A percentile compares a stretch with the other conserved stretches of the same genome.
These are phyloP conservation scores for Solanum sejunctum DNA, from an alignment of 257 asterid species.

Conservation along the genomic window DNA sequence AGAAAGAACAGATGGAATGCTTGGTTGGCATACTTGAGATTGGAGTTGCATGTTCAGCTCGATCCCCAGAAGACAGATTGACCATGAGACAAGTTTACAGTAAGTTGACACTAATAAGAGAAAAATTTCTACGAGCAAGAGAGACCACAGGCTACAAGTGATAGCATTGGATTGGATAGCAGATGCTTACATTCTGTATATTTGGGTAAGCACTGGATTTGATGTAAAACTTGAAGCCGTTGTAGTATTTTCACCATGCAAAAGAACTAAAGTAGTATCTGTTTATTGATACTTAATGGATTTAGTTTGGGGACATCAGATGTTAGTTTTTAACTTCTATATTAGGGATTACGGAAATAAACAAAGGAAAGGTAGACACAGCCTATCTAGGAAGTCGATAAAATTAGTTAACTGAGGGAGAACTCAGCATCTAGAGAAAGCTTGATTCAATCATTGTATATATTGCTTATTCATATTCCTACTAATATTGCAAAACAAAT, in stretches of 20 bases:
- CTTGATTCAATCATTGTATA: neutral
- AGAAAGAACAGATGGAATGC: neutral
- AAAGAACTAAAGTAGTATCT: neutral
- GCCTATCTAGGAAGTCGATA: neutral
- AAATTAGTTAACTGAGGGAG: neutral
- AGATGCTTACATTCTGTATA: neutral
- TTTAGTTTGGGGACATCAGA: neutral
- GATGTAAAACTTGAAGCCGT: neutral
- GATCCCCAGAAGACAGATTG: constrained; percentile 6
- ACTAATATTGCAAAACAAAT: neutral
- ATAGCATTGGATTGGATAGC: neutral
- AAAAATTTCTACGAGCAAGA: neutral
- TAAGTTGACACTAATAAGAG: neutral
- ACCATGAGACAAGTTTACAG: neutral
- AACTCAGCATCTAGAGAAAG: neutral
- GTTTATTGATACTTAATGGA: neutral
- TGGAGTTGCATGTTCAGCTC: constrained; percentile 11
- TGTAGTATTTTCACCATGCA: neutral
- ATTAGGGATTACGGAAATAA: neutral
- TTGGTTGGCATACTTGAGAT: constrained; percentile 4
- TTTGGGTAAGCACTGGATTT: neutral
- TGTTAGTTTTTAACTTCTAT: neutral
- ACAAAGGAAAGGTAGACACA: neutral
- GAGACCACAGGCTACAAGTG: neutral
- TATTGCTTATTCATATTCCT: neutral